A percentile compares a stretch with the other conserved stretches of the same genome.
Conservation (phyloP, 345 rosid genomes). For the Eutrema yunnanense region DNA sequence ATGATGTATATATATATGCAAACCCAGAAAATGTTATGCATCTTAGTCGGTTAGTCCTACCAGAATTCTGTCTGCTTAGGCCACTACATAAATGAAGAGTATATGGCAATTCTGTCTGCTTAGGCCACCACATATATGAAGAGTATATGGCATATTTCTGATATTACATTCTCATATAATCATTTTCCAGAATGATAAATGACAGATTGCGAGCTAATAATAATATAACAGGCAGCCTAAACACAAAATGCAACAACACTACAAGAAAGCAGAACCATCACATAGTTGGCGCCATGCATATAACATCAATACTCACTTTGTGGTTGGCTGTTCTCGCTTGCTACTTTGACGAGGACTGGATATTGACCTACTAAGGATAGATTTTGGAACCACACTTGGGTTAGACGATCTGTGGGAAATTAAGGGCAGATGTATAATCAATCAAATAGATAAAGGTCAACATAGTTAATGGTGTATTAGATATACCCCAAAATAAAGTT, state of each 20-base stretch:
- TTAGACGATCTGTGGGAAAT: slow-evolving; percentile 1
- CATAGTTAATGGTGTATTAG: background rate
- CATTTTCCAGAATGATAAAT: background rate
- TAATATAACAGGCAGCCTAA: background rate
- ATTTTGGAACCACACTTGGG: slow-evolving; percentile 1
- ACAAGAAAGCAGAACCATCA: background rate
- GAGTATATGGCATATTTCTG: background rate
- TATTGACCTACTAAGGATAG: background rate
- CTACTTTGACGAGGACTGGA: slow-evolving; percentile 16
- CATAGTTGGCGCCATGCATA: background rate
- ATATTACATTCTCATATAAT: background rate
- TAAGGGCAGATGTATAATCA: background rate
- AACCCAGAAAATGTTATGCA: background rate
- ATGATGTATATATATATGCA: background rate
- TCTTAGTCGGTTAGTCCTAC: slow-evolving; percentile 4
- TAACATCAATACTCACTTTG: slow-evolving; percentile 23
- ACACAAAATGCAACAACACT: background rate
- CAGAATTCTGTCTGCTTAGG: background rate
- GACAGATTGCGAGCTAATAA: background rate
- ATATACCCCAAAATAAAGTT: background rate
- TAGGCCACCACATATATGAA: background rate
- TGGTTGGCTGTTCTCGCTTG: slow-evolving; percentile 8
- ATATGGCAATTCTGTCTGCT: background rate
- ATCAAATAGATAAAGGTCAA: background rate
- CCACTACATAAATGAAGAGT: background rate